Evolutionary conservation across 2,329 filamentous ascomycete genomes (phyloP), one percentile per base, ranked within the genome.

Genomic region (Pseudophaeomoniella oleicola): DNA sequence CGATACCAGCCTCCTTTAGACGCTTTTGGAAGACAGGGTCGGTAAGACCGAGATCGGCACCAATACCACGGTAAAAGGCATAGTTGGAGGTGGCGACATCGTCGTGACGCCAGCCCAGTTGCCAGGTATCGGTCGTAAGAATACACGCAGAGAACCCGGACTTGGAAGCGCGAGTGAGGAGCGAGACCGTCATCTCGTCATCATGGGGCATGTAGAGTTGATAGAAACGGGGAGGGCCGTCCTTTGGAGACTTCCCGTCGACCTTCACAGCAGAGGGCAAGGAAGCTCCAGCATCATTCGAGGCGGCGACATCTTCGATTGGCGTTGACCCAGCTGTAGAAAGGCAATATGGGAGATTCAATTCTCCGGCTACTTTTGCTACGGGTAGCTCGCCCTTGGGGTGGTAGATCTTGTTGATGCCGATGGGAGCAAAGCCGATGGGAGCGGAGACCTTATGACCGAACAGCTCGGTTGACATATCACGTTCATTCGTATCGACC

Each of bases 391-490:
- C 75, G 29, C 69, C 74, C 0, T 55, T 49, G 0, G 65, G 62
- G 45, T 78, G 64, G 55, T 77, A 78, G 45, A 78, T 79, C 42
- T 70, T 69, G 57, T 79, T 77, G 45, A 79, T 77, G 3, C 75
- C 74, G 17, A 78, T 68, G 0, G 74, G 73, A 0, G 74, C 70
- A 46, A 79, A 75, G n/a, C 71, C 72, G 35, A 79, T 69, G 0
- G 75, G 74, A 0, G 72, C 72, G 2, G 65, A 59, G 11, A 73
- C 66, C 34, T 63, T 61, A 50, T 77, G 70, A 11, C 73, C 69
- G 51, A 77, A 79, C 41, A 80, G 71, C 3, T 56, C 58, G 10
- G 71, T 71, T 2, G 56, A 54, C 1, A 71, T 75, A 46, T 78
- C 72, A 27, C 72, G 67, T 19, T 53, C 54, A 47, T 71, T 74